Conservation (phyloP, 2,329 filamentous ascomycete species). For the Beauveria caledonica region DNA sequence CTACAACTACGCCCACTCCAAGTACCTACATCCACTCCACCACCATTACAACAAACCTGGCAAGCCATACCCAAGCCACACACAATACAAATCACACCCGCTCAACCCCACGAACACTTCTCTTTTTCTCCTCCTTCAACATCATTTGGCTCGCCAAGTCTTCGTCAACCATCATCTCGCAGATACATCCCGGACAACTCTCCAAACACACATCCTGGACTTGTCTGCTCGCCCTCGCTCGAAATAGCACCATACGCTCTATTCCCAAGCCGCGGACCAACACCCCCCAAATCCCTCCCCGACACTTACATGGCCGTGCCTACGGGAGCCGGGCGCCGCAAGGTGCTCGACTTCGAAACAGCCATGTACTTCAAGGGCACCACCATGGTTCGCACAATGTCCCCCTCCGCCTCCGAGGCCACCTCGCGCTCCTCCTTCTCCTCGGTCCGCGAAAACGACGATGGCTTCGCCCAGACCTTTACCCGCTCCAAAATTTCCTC, state of each 20-base stretch:
- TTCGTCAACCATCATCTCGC: no score
- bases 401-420: slow-evolving; percentile 28
- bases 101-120: neutral
- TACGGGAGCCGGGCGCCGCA: slow-evolving; percentile 20
- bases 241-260: neutral
- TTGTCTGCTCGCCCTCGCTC: neutral
- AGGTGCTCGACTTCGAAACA: slow-evolving; percentile 28
- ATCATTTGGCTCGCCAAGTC: neutral
- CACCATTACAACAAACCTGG: neutral
- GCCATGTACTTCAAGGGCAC: slow-evolving; percentile 25
- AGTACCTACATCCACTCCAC: neutral
- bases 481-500: slow-evolving; percentile 55
- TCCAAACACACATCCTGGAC: neutral
- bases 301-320: slow-evolving; percentile 24
- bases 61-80: neutral
- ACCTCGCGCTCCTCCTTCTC: slow-evolving; percentile 50
- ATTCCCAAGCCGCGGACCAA: slow-evolving; percentile 2
- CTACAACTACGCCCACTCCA: neutral
- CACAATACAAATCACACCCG: neutral
- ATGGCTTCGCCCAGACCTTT: slow-evolving; percentile 53
- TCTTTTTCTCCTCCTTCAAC: neutral
- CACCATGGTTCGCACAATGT: slow-evolving; percentile 30
- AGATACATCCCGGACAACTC: neutral
- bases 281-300: slow-evolving; percentile 6
- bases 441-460: slow-evolving; percentile 52